Evolutionary conservation across 495 filamentous ascomycete genomes (phyloP), one percentile per base, ranked within the genome.

Genomic region (Bombardia bombarda): DNA sequence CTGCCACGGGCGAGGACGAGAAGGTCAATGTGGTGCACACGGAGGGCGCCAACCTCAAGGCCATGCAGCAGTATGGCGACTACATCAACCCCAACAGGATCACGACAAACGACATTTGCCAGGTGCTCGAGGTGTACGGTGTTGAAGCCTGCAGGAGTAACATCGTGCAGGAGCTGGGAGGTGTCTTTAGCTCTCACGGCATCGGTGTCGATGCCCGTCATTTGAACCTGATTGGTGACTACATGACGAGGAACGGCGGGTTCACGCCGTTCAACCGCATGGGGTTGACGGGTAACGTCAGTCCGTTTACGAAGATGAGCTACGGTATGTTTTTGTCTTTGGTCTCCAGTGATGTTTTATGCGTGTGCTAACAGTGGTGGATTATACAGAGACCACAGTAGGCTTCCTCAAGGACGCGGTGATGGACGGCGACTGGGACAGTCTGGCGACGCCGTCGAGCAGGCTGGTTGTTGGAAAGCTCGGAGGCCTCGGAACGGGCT

Each of bases 251-350:
- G 53, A 80, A 79, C 47, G 92, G 92, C 49, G 79, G 78, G 14
- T 97, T 92, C 66, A 80, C 75, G 14, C 80, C 90, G 2, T 99
- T 97, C 69, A 95, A 85, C 64, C 83, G 92, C 34, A 90, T 82
- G 51, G 92, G 90, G 14, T 60, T 97, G 40, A 84, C 80, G 58
- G 77, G 83, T 45, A 84, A 82, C 55, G 80, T 86, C 13, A 90
- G 83, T 40, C 89, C 92, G 1, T 88, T 97, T 49, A 83, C 90
- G 64, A 95, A 96, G 75, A 95, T 95, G 88, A 93, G 86, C 62
- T 97, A 96, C 70, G 90, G 56, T 60, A 55, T 25, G 43, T 47
- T 43, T n/a, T 13, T 30, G 7, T 5, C 32, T 33, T 16, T 33
- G 1, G 14, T 20, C 7, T 14, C 12, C 12, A 9, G 8, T 10